A percentile compares a stretch with the other conserved stretches of the same genome.
Conservation (phyloP, 306 rosid genomes). For the Fagus crenata region DNA sequence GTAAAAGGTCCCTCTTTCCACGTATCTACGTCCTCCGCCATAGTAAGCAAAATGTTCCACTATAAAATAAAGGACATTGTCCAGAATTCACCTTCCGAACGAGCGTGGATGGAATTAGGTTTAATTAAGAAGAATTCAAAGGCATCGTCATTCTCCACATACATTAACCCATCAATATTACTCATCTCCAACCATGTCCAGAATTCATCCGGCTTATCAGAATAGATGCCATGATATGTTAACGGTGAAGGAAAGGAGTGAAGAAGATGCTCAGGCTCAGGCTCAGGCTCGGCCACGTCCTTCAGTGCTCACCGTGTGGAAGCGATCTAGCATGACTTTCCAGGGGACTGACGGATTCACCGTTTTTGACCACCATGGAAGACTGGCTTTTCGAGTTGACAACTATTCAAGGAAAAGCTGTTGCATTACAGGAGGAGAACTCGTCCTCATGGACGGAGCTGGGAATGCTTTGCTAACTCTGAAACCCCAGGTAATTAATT, state of each 20-base stretch:
- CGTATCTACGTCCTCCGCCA: conserved; percentile 8
- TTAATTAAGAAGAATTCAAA: neutral
- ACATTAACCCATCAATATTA: neutral
- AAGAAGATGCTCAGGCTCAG: conserved; percentile 21
- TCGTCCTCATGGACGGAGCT: conserved; percentile 54
- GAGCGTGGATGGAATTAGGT: neutral
- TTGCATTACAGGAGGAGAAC: conserved; percentile 29
- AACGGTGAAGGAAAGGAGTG: conserved; percentile 7
- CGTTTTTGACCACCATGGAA: conserved; percentile 41
- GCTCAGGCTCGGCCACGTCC: conserved; percentile 10
- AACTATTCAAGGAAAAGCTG: conserved; percentile 43
- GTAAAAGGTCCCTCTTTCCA: conserved; percentile 5
- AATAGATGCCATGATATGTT: neutral
- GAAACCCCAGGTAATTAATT: conserved; percentile 40
- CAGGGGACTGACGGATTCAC: conserved; percentile 56
- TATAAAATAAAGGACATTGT: neutral
- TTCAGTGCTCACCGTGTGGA: conserved; percentile 48
- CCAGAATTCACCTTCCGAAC: conserved; percentile 21
- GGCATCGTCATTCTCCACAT: neutral
- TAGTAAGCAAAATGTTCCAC: neutral
- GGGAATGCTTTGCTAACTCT: conserved; percentile 48
- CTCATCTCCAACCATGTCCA: conserved; percentile 21
- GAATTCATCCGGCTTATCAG: conserved; percentile 29
- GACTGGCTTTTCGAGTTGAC: conserved; percentile 44
- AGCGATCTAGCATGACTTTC: conserved; percentile 54